Percentiles rank a stretch among this genome's conserved stretches.
Conservation (phyloP, 805 yeast species). For the Metschnikowia continentalis region DNA sequence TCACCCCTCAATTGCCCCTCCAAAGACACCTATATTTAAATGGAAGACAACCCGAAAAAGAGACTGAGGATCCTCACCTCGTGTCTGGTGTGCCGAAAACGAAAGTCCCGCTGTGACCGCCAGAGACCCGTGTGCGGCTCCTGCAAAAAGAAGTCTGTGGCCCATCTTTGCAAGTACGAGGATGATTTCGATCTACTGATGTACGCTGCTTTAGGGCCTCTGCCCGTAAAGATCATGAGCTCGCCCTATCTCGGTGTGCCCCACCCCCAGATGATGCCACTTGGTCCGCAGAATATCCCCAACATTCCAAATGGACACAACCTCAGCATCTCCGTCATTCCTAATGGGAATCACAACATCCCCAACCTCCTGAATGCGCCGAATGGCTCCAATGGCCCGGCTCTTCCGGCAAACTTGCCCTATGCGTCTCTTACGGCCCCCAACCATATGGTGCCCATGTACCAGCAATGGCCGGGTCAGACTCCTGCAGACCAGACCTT, state of each 20-base stretch:
- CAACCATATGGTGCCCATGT: neutral
- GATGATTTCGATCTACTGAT: slow-evolving; percentile 7
- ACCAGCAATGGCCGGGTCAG: slow-evolving; percentile 3
- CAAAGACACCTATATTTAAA: neutral
- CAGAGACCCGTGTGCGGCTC: slow-evolving; percentile 41
- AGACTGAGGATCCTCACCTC: slow-evolving; percentile 40
- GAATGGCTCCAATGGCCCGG: neutral
- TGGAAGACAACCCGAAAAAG: slow-evolving; percentile 20
- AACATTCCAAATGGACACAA: neutral
- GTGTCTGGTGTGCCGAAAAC: slow-evolving; percentile 42
- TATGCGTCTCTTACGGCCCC: neutral
- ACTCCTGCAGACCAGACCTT: neutral
- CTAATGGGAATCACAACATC: neutral
- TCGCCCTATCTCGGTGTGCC: slow-evolving; percentile 12
- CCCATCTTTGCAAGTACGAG: slow-evolving; percentile 41
- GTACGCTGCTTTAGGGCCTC: neutral
- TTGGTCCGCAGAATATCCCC: slow-evolving; percentile 1
- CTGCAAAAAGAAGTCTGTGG: slow-evolving; percentile 39
- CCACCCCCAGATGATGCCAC: slow-evolving; percentile 5
- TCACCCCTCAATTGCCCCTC: neutral
- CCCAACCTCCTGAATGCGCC: neutral
- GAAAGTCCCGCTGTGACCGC: slow-evolving; percentile 42
- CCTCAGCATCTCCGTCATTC: neutral
- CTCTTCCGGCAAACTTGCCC: neutral
- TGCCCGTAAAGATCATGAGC: neutral